Percentiles rank a stretch among this genome's conserved stretches.
phyloP scores from a whole-genome alignment of 768 basidiomycete species.

The Tulasnella sp. region DNA sequence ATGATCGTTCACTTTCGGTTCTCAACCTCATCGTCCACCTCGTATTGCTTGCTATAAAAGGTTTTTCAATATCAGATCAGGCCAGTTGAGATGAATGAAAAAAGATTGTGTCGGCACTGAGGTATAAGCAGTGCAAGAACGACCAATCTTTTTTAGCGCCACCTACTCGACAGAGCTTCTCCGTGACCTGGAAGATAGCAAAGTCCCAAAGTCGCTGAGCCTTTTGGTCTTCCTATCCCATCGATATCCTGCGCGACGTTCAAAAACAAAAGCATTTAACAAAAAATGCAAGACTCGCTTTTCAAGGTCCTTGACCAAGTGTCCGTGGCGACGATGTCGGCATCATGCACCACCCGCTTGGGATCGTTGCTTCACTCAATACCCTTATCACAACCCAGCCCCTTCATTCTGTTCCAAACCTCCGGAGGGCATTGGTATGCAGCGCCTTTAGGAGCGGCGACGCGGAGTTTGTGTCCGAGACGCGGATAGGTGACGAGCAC shows the following conservation, averaged over 20 bases:
- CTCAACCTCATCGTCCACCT: constrained; percentile 97
- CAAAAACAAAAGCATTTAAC: too few relatives aligned
- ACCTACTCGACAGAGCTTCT: constrained; percentile 66
- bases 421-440: constrained; percentile 54
- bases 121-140: constrained; percentile 96
- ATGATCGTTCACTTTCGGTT: constrained; percentile 97
- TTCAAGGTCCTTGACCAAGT: constrained; percentile 54
- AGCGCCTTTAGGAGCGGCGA: constrained; percentile 62
- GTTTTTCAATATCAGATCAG: too few relatives aligned
- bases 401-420: constrained; percentile 75
- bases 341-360: constrained; percentile 73
- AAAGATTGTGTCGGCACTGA: too few relatives aligned
- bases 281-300: constrained; percentile 17
- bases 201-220: constrained; percentile 78
- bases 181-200: constrained; percentile 88
- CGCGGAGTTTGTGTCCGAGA: constrained; percentile 72
- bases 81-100: too few relatives aligned
- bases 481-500: constrained; percentile 94
- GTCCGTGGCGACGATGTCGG: constrained; percentile 91
- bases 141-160: constrained; percentile 83
- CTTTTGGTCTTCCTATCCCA: constrained; percentile 97
- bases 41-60: constrained; percentile 55
- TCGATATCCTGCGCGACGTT: constrained; percentile 72
- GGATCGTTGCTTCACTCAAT: constrained; percentile 74
- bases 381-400: constrained; percentile 58